phyloP scores from a whole-genome alignment of 306 rosid species.

The Pyrus bretschneideri region DNA sequence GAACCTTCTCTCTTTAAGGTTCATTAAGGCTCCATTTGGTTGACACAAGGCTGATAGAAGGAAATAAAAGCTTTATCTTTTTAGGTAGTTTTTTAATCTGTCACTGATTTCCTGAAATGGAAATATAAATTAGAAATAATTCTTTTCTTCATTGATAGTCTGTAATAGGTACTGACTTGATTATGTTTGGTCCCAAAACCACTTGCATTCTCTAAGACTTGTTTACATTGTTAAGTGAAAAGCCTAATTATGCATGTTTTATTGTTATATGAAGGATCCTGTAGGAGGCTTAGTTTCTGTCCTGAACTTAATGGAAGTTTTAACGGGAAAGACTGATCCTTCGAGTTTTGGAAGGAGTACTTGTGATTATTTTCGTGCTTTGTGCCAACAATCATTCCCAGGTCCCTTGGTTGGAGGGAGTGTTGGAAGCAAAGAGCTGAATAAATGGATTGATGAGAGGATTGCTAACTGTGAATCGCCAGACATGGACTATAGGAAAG shows the following conservation, averaged over 20 bases:
- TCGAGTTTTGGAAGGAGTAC: slow-evolving; percentile 33
- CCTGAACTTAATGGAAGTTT: slow-evolving; percentile 69
- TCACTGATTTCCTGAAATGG: neutral
- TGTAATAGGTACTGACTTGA: neutral
- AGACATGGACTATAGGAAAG: slow-evolving; percentile 61
- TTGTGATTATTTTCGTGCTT: slow-evolving; percentile 56
- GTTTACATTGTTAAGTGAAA: slow-evolving; percentile 12
- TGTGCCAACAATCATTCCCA: slow-evolving; percentile 82
- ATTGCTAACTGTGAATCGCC: slow-evolving; percentile 50
- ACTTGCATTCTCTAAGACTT: neutral
- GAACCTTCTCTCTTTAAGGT: slow-evolving; percentile 14
- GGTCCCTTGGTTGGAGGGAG: slow-evolving; percentile 94
- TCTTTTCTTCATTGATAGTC: neutral
- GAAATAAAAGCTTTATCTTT: neutral
- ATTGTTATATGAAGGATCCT: slow-evolving; percentile 50
- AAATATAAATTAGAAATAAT: neutral
- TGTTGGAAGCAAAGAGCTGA: slow-evolving; percentile 81
- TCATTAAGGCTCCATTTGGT: slow-evolving; percentile 6
- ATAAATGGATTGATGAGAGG: slow-evolving; percentile 90
- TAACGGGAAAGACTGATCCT: slow-evolving; percentile 35
- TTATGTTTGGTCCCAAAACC: neutral
- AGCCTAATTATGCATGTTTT: slow-evolving; percentile 28
- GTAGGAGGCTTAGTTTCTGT: slow-evolving; percentile 61
- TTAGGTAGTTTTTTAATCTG: neutral
- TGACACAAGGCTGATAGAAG: neutral